Evolutionary conservation across 768 basidiomycete species (phyloP), one percentile per base, ranked within the genome.

Genomic region (Phylloporus sp.): DNA sequence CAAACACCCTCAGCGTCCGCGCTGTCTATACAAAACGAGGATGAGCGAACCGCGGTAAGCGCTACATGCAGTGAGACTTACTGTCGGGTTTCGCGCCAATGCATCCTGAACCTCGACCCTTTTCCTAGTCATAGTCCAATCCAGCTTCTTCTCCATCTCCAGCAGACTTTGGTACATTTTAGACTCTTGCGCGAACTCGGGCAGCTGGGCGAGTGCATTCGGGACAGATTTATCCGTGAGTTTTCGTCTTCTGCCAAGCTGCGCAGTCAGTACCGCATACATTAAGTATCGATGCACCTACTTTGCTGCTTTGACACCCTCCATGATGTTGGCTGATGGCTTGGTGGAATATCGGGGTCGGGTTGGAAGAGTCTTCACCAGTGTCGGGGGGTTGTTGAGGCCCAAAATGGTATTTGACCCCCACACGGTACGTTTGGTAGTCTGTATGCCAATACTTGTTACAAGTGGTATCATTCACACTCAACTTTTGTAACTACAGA

Each of bases 81-180:
- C 93, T 5, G 84, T 81, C 18, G 87, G 82, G 29, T 80, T 84
- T 52, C 86, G 79, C 20, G 80, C 79, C 41, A 95, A 65, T n/a
- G 91, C 84, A 64, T 97, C 94, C 63, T 93, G 89, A 28, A 97
- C 84, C 65, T 97, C 94, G 10, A 86, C 86, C 59, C 80, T 83
- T 71, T 95, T 95, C 65, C 95, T 77, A 65, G 83, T 84, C 77
- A 95, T 87, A 4, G 92, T 95, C 95, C 95, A 97, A 69, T 97
- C 94, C 15, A 97, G 73, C 65, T 87, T 90, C 52, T 88, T 80
- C 66, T 97, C 94, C 83, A 91, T 91, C 57, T 88, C 86, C 24
- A 94, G 69, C 35, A 97, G 73, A 60, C 90, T 85, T 53, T 85
- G 82, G 69, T 95, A 97, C 80, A 95, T 90, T 52, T 74, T 76